Evolutionary conservation across 2,329 filamentous ascomycete species (phyloP).

Genomic region (Catunica adiposa): DNA sequence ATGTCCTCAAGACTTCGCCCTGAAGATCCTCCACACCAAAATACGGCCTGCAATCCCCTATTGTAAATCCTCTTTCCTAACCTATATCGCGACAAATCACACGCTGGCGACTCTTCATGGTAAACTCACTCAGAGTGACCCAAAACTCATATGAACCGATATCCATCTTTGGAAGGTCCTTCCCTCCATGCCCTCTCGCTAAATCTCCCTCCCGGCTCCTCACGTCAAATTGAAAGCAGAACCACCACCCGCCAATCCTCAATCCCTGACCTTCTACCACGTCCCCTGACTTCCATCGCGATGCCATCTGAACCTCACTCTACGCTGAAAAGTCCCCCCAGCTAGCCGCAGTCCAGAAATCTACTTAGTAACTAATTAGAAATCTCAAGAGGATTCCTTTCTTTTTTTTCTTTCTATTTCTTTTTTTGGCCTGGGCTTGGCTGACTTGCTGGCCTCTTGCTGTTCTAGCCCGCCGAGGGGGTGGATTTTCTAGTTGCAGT

Average conservation of each 20-base stretch:
- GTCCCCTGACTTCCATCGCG: background rate
- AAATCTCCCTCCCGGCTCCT: background rate
- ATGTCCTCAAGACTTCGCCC: too few species aligned
- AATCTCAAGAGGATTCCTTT: too few species aligned
- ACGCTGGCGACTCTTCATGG: background rate
- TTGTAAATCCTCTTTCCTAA: background rate
- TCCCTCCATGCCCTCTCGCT: background rate
- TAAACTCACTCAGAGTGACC: background rate
- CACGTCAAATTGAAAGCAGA: constrained; percentile 2
- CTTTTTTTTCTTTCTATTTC: too few species aligned
- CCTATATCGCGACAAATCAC: background rate
- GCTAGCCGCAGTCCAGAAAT: too few species aligned
- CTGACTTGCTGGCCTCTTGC: too few species aligned
- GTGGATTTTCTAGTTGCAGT: too few species aligned
- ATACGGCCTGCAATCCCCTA: too few species aligned
- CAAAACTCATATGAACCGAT: background rate
- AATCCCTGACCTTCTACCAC: background rate
- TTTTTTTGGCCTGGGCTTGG: too few species aligned
- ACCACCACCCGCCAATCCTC: background rate
- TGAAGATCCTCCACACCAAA: too few species aligned
- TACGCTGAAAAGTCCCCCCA: too few species aligned
- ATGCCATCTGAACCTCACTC: background rate
- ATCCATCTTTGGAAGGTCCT: background rate
- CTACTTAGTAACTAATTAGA: too few species aligned
- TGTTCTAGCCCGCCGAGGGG: too few species aligned